phyloP scores from a whole-genome alignment of 192 early-diverging fungal species.

The Backusella parvicylindrica region DNA sequence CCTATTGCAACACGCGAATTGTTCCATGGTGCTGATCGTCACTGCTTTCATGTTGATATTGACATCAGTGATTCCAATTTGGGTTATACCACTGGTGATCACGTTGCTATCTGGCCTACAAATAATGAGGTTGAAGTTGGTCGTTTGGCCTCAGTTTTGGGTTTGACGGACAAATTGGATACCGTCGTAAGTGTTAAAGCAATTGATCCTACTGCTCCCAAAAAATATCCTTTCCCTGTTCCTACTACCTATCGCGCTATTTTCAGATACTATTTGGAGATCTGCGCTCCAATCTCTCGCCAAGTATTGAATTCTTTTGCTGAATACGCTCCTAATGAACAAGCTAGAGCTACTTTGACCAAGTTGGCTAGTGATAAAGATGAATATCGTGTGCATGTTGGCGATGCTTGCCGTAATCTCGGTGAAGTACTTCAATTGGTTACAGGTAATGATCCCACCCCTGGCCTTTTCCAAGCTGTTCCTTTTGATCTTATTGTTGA shows the following conservation, averaged over 20 bases:
- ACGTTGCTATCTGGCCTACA: conserved; percentile 87
- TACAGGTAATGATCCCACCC: not conserved
- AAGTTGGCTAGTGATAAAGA: conserved; percentile 68
- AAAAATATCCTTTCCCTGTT: conserved; percentile 84
- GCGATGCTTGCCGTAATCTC: conserved; percentile 66
- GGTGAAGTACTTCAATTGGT: conserved; percentile 67
- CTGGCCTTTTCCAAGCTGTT: conserved; percentile 44
- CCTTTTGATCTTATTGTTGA: conserved; percentile 84
- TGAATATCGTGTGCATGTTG: conserved; percentile 58
- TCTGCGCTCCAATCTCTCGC: conserved; percentile 70
- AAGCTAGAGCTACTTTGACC: conserved; percentile 47
- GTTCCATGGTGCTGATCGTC: conserved; percentile 67
- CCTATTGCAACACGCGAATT: conserved; percentile 67
- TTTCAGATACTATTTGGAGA: conserved; percentile 90
- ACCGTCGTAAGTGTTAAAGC: conserved; percentile 64
- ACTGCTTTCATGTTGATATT: conserved; percentile 92
- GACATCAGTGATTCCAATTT: conserved; percentile 82
- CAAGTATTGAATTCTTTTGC: conserved; percentile 63
- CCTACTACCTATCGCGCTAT: conserved; percentile 84
- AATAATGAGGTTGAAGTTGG: conserved; percentile 80
- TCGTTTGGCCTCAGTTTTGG: conserved; percentile 58
- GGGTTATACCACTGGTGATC: conserved; percentile 90
- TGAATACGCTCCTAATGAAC: conserved; percentile 55
- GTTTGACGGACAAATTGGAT: conserved; percentile 67
- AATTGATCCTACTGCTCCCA: conserved; percentile 73